phyloP scores from a whole-genome alignment of 768 basidiomycete genomes.

The Termitomyces sp. region DNA sequence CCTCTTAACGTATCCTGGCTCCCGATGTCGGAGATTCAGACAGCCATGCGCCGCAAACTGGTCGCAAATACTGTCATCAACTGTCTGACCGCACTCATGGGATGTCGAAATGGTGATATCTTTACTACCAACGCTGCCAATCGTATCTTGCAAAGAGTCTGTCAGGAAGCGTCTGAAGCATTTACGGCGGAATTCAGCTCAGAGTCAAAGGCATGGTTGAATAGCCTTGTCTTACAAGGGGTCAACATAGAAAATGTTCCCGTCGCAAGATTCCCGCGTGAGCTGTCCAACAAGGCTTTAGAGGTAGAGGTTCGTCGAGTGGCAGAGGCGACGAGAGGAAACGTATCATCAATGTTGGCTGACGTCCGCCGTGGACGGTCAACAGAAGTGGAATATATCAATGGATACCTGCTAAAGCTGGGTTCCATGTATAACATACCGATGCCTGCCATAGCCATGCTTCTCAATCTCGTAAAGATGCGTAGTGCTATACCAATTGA shows the following conservation, averaged over 20 bases:
- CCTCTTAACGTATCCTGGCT: slow-evolving; percentile 58
- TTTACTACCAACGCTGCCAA: slow-evolving; percentile 38
- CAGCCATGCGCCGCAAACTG: slow-evolving; percentile 71
- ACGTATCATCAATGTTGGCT: slow-evolving; percentile 76
- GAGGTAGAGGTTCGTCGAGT: slow-evolving; percentile 54
- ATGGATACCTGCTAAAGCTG: slow-evolving; percentile 69
- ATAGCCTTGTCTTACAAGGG: slow-evolving; percentile 22
- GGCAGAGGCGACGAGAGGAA: slow-evolving; percentile 49
- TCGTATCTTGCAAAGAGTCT: slow-evolving; percentile 47
- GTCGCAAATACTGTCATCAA: slow-evolving; percentile 81
- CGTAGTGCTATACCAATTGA: slow-evolving; percentile 51
- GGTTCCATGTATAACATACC: slow-evolving; percentile 51
- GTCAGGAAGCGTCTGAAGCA: slow-evolving; percentile 62
- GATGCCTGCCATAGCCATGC: slow-evolving; percentile 51
- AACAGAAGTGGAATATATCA: slow-evolving; percentile 81
- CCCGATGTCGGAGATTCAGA: slow-evolving; percentile 60
- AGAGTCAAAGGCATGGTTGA: slow-evolving; percentile 31
- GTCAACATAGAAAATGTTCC: slow-evolving; percentile 19
- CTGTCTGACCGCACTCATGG: slow-evolving; percentile 77
- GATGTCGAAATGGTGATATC: slow-evolving; percentile 75
- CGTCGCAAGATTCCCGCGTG: slow-evolving; percentile 36
- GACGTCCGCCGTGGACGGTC: slow-evolving; percentile 56
- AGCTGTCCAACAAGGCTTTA: slow-evolving; percentile 40
- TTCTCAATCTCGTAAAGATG: slow-evolving; percentile 56
- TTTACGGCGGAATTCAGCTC: slow-evolving; percentile 47